Percentiles rank a stretch among this genome's conserved stretches.
These are phyloP conservation scores for Canariomyces notabilis DNA, from an alignment of 2,329 filamentous ascomycete species.

Conservation along the genomic window DNA sequence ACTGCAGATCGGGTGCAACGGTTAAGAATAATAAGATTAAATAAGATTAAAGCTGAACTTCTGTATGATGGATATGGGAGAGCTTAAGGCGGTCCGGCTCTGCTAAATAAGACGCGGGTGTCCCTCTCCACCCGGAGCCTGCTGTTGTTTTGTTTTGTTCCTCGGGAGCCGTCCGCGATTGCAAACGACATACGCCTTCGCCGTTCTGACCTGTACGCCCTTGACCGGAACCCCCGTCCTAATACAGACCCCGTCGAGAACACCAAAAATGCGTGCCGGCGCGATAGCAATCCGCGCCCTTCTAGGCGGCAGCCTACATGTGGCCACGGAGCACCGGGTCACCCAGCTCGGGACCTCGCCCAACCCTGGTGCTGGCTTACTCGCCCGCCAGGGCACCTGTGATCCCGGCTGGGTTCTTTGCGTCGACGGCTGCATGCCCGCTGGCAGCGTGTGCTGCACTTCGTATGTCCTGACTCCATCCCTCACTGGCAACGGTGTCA, in stretches of 20 bases:
- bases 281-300: conserved; percentile 10
- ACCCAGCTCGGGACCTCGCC: conserved; percentile 1
- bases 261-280: conserved; percentile 10
- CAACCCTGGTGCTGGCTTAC: conserved; percentile 5
- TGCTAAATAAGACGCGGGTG: too few relatives aligned
- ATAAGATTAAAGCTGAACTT: too few relatives aligned
- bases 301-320: conserved; percentile 3
- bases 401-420: conserved; percentile 24
- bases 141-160: too few relatives aligned
- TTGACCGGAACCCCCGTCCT: background rate
- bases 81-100: too few relatives aligned
- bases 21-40: too few relatives aligned
- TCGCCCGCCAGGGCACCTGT: conserved; percentile 19
- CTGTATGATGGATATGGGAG: too few relatives aligned
- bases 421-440: conserved; percentile 29
- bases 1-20: too few relatives aligned
- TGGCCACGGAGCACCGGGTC: conserved; percentile 5
- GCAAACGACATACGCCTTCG: too few relatives aligned
- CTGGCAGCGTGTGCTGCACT: conserved; percentile 28
- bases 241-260: background rate
- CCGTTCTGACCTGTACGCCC: too few relatives aligned
- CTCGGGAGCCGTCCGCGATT: too few relatives aligned
- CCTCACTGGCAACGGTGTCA: background rate
- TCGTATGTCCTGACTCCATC: background rate
- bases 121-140: too few relatives aligned